Evolutionary conservation across 495 filamentous ascomycete genomes (phyloP), one percentile per base, ranked within the genome.

Genomic region (Haplographium delicatum): DNA sequence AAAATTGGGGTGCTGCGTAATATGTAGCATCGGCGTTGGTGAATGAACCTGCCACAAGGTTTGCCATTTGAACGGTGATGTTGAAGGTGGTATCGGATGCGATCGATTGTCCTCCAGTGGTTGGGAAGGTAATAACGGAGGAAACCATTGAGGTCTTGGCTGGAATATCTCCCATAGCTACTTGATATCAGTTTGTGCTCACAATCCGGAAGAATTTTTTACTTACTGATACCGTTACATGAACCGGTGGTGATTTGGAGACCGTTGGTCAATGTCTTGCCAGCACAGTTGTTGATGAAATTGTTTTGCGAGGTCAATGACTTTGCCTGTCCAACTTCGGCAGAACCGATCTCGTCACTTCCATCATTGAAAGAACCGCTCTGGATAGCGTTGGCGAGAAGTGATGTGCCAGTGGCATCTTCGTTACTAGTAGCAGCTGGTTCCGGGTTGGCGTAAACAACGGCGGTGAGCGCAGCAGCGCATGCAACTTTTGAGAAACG

Each of bases 181-280:
- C 13, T 33, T 0, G 7, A 1, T 9, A 25, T 61, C 45, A 55
- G 43, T 8, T 27, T 26, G 0, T 35, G 28, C 30, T 10, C 20
- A 4, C 0, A 5, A 15, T 37, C 19, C 10, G 1, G 3, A 71
- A 63, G 15, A 71, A 69, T 44, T 70, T 55, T 33, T 13, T 64
- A 82, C 83, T 75, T 82, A 64, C 74, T 70, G 67, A 81, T 73
- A 65, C 81, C 81, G 62, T 88, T 88, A 66, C 84, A 88, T 35
- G 84, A 88, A n/a, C 84, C 84, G 11, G 50, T 59, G 44, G 72
- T 71, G 45, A 76, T 67, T 63, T 88, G 84, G 20, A 72, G 61
- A 60, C 84, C 84, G 60, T 88, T 88, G 43, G 84, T 88, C 48
- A 82, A 42, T n/a, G 73, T 79, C 66, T 85, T 70, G 33, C 83